Percentiles rank a stretch among this genome's conserved stretches.
Conservation (phyloP, 768 basidiomycete species). For the Exsudoporus frostii region DNA sequence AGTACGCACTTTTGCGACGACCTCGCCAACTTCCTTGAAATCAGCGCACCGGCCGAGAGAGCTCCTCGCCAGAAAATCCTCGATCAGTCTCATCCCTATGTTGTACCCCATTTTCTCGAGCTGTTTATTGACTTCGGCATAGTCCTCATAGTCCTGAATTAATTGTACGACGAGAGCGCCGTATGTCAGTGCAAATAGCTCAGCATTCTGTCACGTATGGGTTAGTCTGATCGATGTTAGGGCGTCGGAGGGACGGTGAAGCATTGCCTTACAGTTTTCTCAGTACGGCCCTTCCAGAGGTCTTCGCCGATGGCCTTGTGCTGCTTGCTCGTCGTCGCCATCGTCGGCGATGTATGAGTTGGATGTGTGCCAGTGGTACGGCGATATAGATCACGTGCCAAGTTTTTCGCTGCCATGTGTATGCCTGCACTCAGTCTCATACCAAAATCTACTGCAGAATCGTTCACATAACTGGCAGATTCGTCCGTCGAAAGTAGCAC, state of each 20-base stretch:
- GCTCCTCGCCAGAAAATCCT: constrained; percentile 94
- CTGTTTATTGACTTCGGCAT: constrained; percentile 91
- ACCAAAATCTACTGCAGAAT: neutral
- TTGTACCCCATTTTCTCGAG: constrained; percentile 99
- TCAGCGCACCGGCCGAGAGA: constrained; percentile 89
- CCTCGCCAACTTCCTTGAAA: constrained; percentile 93
- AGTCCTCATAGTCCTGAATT: constrained; percentile 99
- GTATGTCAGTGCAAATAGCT: constrained; percentile 95
- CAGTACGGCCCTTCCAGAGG: constrained; percentile 89
- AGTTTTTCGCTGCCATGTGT: neutral
- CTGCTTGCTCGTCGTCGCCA: constrained; percentile 77
- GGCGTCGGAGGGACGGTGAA: constrained; percentile 7
- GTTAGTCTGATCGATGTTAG: constrained; percentile 15
- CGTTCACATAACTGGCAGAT: neutral
- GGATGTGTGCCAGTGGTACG: neutral
- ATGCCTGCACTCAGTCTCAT: neutral
- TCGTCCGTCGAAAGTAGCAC: neutral
- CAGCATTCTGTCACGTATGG: constrained; percentile 75
- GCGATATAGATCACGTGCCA: constrained; percentile 25
- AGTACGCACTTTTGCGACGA: constrained; percentile 78
- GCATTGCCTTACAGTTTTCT: constrained; percentile 77
- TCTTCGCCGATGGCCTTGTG: constrained; percentile 91
- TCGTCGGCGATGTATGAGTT: constrained; percentile 27
- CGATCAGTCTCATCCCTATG: constrained; percentile 93
- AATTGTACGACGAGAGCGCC: constrained; percentile 97